Evolutionary conservation across 140 eudicot species (phyloP).

Genomic region (Oenanthe javanica): DNA sequence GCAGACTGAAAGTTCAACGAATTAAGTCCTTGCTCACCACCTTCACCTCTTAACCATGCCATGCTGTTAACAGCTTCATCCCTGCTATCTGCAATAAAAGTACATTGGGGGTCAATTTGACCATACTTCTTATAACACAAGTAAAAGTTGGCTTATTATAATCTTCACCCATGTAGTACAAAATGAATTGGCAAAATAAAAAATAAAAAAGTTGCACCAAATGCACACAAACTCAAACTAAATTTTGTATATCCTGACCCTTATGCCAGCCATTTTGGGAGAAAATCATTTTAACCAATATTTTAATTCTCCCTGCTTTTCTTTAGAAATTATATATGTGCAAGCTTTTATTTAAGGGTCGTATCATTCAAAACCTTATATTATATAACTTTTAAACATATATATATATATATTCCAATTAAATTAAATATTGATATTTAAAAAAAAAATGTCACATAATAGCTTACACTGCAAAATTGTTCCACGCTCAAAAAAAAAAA

Average conservation of each 20-base stretch:
- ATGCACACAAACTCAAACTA: no score
- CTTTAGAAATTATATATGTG: neutral
- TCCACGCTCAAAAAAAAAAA: neutral
- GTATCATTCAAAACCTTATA: neutral
- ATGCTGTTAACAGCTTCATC: slow-evolving; percentile 66
- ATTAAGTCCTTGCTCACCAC: slow-evolving; percentile 61
- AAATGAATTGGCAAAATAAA: no score
- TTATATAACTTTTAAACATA: no score
- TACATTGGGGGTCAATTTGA: neutral
- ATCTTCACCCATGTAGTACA: no score
- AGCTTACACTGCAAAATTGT: neutral
- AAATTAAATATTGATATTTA: neutral
- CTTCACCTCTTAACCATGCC: slow-evolving; percentile 84
- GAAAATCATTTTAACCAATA: no score
- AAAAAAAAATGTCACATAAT: neutral
- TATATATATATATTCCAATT: neutral
- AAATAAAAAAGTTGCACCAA: no score
- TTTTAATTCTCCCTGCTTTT: neutral
- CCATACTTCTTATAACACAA: neutral
- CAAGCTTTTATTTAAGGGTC: neutral
- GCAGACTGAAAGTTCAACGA: slow-evolving; percentile 57
- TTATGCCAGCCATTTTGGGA: neutral
- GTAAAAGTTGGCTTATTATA: neutral
- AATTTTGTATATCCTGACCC: neutral
- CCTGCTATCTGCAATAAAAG: slow-evolving; percentile 42